Conservation (phyloP, 1,284 basidiomycete species). For the Schizopora paradoxa region DNA sequence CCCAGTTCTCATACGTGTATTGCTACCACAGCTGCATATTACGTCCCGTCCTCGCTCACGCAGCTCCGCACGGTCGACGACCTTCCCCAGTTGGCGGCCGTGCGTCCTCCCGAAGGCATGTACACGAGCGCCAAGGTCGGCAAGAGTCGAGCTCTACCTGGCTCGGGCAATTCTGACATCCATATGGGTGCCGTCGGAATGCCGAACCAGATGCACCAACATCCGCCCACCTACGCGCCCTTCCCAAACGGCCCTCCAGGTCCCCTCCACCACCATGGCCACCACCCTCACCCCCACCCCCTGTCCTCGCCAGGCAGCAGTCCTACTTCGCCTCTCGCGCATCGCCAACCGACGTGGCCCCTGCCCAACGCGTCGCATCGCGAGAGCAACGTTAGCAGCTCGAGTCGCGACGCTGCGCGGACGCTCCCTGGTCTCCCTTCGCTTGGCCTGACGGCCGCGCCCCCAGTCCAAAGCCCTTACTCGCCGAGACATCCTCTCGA, state of each 20-base stretch:
- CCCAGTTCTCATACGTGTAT: conserved; percentile 3
- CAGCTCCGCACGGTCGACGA: conserved; percentile 55
- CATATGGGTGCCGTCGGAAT: conserved; percentile 23
- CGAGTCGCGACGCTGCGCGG: too few species aligned
- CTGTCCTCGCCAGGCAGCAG: conserved; percentile 13
- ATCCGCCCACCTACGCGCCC: conserved; percentile 23
- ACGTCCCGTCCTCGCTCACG: conserved; percentile 54
- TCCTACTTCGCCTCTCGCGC: conserved; percentile 10
- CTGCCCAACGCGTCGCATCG: too few species aligned
- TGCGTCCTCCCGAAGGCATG: conserved; percentile 52
- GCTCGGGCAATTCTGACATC: conserved; percentile 29
- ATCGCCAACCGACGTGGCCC: conserved; percentile 4
- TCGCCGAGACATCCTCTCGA: conserved; percentile 31
- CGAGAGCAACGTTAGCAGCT: too few species aligned
- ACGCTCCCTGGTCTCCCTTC: conserved; percentile 11
- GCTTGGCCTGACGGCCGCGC: conserved; percentile 9
- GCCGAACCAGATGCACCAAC: conserved; percentile 21
- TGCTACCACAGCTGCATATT: conserved; percentile 56
- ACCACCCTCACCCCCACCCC: conserved; percentile 11
- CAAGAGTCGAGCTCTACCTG: conserved; percentile 38
- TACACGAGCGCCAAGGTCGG: conserved; percentile 59
- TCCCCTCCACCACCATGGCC: neutral
- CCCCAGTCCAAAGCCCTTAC: conserved; percentile 20
- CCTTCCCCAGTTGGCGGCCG: conserved; percentile 42
- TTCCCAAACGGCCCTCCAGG: conserved; percentile 8